Evolutionary conservation across 352 stramenopile species (phyloP).

Genomic region (Phytopythium helicoides): DNA sequence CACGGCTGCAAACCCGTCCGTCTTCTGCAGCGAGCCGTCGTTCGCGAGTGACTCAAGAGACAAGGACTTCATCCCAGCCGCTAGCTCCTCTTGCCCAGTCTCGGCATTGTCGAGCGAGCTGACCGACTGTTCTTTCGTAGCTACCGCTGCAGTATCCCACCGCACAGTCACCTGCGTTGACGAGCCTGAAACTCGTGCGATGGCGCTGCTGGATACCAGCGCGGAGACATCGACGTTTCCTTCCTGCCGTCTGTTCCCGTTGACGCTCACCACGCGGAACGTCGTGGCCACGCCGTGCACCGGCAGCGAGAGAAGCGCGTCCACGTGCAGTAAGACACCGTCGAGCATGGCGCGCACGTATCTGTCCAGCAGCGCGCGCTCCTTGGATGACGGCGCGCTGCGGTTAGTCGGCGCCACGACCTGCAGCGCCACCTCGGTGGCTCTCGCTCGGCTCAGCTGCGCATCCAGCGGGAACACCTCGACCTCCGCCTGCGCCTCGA

Average conservation of each 20-base stretch:
- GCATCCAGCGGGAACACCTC: constrained; percentile 13
- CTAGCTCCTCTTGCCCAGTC: not conserved
- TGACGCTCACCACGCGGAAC: constrained; percentile 38
- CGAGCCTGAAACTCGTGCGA: constrained; percentile 21
- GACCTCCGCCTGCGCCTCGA: constrained; percentile 24
- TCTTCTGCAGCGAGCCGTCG: not conserved
- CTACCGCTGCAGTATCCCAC: constrained; percentile 9
- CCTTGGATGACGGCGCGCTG: constrained; percentile 43
- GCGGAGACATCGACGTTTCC: not conserved
- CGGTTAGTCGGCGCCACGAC: constrained; percentile 21
- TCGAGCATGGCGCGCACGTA: constrained; percentile 71
- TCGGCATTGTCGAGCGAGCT: not conserved
- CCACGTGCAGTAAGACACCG: constrained; percentile 49
- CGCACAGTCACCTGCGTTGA: constrained; percentile 25
- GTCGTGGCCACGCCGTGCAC: constrained; percentile 57
- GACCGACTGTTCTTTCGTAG: not conserved
- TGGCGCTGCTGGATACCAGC: constrained; percentile 3
- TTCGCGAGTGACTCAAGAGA: not conserved
- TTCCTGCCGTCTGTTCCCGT: constrained; percentile 8
- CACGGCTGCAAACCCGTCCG: constrained; percentile 62
- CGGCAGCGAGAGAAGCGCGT: constrained; percentile 52
- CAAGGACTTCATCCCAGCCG: not conserved
- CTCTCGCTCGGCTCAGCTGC: constrained; percentile 10
- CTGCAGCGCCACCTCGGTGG: constrained; percentile 29
- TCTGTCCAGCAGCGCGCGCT: constrained; percentile 41